Conservation (phyloP, 2,329 filamentous ascomycete genomes). For the Capronia coronata region DNA sequence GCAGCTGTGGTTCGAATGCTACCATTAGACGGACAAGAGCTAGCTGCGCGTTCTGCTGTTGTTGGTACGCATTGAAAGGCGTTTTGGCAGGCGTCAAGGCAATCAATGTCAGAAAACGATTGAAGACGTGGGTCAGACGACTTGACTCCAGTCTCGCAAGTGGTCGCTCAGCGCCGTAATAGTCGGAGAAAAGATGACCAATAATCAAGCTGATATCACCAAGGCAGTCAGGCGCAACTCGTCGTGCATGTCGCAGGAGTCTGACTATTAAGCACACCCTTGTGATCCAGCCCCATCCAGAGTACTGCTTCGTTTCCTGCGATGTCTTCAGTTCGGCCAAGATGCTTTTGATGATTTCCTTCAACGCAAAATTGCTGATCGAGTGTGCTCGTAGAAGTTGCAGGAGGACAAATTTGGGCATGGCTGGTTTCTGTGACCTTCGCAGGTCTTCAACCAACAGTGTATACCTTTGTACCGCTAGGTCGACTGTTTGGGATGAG, state of each 20-base stretch:
- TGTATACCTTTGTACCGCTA: conserved; percentile 36
- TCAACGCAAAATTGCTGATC: conserved; percentile 39
- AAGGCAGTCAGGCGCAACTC: conserved; percentile 44
- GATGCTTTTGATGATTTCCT: conserved; percentile 34
- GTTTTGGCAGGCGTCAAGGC: conserved; percentile 43
- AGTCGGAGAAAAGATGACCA: conserved; percentile 14
- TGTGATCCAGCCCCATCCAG: conserved; percentile 13
- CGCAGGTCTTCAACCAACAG: conserved; percentile 29
- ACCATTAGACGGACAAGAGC: conserved; percentile 53
- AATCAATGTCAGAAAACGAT: conserved; percentile 44
- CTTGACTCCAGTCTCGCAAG: conserved; percentile 6
- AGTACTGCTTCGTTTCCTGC: conserved; percentile 7
- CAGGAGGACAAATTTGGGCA: conserved; percentile 45
- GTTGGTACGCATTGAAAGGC: conserved; percentile 44
- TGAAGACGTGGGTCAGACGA: conserved; percentile 35
- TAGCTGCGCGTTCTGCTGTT: conserved; percentile 54
- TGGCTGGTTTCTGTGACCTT: conserved; percentile 10
- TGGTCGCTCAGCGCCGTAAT: conserved; percentile 3
- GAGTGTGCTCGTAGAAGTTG: conserved; percentile 42
- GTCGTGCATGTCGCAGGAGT: conserved; percentile 47
- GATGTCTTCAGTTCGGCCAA: conserved; percentile 9
- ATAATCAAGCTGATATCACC: conserved; percentile 37
- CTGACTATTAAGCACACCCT: conserved; percentile 37
- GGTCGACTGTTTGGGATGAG: conserved; percentile 33
- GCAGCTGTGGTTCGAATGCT: conserved; percentile 46